A percentile compares a stretch with the other conserved stretches of the same genome.
These are phyloP conservation scores for Pterothamnion heteromorphum DNA, from an alignment of 31 red algal species.

Conservation along the genomic window DNA sequence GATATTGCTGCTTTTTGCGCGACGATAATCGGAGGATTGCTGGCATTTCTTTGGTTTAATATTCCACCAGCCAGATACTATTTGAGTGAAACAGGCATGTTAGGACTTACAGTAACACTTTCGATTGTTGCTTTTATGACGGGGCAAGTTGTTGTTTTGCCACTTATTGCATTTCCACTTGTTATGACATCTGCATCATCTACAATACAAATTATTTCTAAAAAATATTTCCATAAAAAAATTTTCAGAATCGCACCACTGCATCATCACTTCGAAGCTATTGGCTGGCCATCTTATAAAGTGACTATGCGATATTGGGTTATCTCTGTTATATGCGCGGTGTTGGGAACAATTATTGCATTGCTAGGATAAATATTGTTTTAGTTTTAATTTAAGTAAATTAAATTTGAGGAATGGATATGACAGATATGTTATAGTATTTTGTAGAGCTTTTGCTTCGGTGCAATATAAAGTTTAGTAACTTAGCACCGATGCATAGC, in stretches of 20 bases:
- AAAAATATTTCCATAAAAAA: neutral
- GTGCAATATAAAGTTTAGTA: no score
- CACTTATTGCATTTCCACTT: neutral
- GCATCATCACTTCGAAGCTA: conserved; percentile 15
- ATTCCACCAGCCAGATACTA: neutral
- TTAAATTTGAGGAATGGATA: no score
- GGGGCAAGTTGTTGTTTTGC: neutral
- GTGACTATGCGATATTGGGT: conserved; percentile 11
- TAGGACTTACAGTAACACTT: neutral
- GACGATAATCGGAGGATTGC: neutral
- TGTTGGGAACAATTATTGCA: neutral
- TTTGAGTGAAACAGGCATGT: neutral
- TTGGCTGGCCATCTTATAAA: neutral
- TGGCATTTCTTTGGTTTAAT: conserved; percentile 7
- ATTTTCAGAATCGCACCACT: neutral
- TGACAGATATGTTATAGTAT: no score
- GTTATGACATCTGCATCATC: neutral
- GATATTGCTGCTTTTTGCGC: conserved; percentile 6
- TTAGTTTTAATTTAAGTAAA: no score
- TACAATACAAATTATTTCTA: neutral
- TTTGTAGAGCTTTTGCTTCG: no score
- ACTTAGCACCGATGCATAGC: no score
- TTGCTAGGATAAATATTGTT: neutral
- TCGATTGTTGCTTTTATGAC: neutral
- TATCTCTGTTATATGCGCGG: neutral